These are phyloP conservation scores for Pseudocercospora crystallina DNA, from an alignment of 2,329 filamentous ascomycete genomes.

Conservation along the genomic window DNA sequence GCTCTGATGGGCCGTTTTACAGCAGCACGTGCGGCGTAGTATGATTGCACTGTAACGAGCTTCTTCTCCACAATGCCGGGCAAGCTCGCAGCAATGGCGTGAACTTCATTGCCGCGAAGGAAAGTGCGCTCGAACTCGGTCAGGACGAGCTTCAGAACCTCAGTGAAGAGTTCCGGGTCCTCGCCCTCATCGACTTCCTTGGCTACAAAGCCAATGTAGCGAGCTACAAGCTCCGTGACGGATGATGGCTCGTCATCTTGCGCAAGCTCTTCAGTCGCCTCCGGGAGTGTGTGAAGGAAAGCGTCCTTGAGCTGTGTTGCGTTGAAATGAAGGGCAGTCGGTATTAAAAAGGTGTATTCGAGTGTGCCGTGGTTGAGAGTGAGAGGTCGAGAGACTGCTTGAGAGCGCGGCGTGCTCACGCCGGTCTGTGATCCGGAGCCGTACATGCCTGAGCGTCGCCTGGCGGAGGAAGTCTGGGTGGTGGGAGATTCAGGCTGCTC, in stretches of 20 bases:
- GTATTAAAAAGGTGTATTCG: slow-evolving; percentile 93
- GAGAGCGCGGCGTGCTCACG: slow-evolving; percentile 92
- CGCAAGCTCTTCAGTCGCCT: slow-evolving; percentile 93
- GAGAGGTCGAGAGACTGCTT: slow-evolving; percentile 86
- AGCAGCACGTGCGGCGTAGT: slow-evolving; percentile 85
- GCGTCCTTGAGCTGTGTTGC: slow-evolving; percentile 90
- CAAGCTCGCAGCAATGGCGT: slow-evolving; percentile 79
- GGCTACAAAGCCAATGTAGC: slow-evolving; percentile 89
- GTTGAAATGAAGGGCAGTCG: slow-evolving; percentile 93
- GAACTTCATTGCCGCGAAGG: slow-evolving; percentile 92
- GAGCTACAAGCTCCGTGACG: slow-evolving; percentile 82
- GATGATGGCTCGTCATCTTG: slow-evolving; percentile 99
- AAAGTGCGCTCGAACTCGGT: slow-evolving; percentile 97
- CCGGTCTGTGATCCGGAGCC: slow-evolving; percentile 67
- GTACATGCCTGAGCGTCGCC: slow-evolving; percentile 25
- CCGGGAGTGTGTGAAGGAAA: slow-evolving; percentile 80
- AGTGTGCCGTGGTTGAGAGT: slow-evolving; percentile 90
- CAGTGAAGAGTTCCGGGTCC: slow-evolving; percentile 86
- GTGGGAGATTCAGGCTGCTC: slow-evolving; percentile 18
- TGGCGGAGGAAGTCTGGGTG: slow-evolving; percentile 11
- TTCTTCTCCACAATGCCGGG: slow-evolving; percentile 94
- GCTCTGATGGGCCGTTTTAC: slow-evolving; percentile 82
- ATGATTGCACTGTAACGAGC: slow-evolving; percentile 81
- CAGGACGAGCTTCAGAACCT: slow-evolving; percentile 86
- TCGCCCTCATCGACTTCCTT: slow-evolving; percentile 88